These are phyloP conservation scores for Alternaria metachromatica DNA, from an alignment of 2,329 filamentous ascomycete species.

Conservation along the genomic window DNA sequence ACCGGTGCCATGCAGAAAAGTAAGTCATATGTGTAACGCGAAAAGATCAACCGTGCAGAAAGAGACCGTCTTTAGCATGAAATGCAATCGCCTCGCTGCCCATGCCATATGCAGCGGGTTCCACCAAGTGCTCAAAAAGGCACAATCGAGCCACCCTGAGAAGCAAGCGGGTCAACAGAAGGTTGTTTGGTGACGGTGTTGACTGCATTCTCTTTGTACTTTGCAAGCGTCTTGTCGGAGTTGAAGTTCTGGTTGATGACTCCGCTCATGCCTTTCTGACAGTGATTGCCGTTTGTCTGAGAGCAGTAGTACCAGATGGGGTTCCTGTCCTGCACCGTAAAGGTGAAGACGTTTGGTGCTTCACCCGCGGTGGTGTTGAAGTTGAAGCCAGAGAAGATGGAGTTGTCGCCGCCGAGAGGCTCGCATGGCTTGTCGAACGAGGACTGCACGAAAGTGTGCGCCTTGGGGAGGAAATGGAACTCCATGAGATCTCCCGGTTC, in stretches of 20 bases:
- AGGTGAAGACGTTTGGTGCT: constrained; percentile 63
- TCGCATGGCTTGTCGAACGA: constrained; percentile 73
- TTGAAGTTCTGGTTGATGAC: constrained; percentile 66
- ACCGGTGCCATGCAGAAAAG: neutral
- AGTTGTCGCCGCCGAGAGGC: constrained; percentile 60
- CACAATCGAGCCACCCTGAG: constrained; percentile 32
- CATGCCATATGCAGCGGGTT: neutral
- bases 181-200: constrained; percentile 32
- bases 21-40: neutral
- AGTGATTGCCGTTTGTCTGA: constrained; percentile 67
- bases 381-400: constrained; percentile 69
- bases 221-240: constrained; percentile 31
- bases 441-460: constrained; percentile 80
- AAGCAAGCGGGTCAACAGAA: constrained; percentile 17
- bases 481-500: constrained; percentile 49
- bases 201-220: constrained; percentile 37
- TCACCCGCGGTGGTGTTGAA: constrained; percentile 54
- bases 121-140: constrained; percentile 21
- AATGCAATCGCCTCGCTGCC: neutral
- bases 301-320: constrained; percentile 83
- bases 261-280: constrained; percentile 74
- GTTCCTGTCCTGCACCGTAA: constrained; percentile 69
- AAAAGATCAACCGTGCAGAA: neutral
- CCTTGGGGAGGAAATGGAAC: constrained; percentile 61
- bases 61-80: neutral